Percentiles rank a stretch among this genome's conserved stretches.
Evolutionary conservation across 2,329 filamentous ascomycete species (phyloP).

Genomic region (Alternaria consortialis): DNA sequence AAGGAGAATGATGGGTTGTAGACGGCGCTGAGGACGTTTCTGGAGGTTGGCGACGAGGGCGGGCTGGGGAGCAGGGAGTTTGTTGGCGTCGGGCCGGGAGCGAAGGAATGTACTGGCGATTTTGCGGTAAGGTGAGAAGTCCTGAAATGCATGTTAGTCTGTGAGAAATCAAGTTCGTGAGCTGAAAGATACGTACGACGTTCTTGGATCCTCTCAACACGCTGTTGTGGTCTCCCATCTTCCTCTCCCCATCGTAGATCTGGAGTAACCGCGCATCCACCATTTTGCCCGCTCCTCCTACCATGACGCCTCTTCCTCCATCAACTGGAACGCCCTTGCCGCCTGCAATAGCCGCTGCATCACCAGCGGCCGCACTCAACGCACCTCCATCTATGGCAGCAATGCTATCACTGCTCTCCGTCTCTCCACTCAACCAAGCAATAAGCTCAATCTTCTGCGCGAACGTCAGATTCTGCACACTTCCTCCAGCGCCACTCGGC

Average conservation of each 20-base stretch:
- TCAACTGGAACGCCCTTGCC: constrained; percentile 55
- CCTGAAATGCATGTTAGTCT: constrained; percentile 61
- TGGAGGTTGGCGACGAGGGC: constrained; percentile 52
- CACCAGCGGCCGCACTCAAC: constrained; percentile 55
- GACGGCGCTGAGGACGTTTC: constrained; percentile 56
- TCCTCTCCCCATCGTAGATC: constrained; percentile 91
- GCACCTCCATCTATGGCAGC: constrained; percentile 76
- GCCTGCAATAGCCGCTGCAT: constrained; percentile 63
- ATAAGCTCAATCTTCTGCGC: constrained; percentile 91
- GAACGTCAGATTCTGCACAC: constrained; percentile 88
- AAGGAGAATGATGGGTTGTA: constrained; percentile 89
- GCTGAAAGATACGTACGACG: constrained; percentile 67
- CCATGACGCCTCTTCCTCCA: constrained; percentile 47
- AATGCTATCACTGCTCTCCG: constrained; percentile 85
- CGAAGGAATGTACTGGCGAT: constrained; percentile 79
- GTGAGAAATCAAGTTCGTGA: neutral
- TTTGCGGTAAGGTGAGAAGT: constrained; percentile 94
- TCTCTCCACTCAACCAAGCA: constrained; percentile 90
- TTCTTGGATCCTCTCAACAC: constrained; percentile 87
- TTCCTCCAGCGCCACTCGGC: constrained; percentile 65
- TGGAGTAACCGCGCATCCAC: constrained; percentile 80
- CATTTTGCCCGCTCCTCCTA: constrained; percentile 56
- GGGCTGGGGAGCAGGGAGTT: constrained; percentile 44
- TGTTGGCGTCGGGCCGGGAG: constrained; percentile 53
- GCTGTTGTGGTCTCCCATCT: constrained; percentile 91